These are phyloP conservation scores for Oryza rufipogon DNA, from an alignment of 176 grass and related monocot genomes.

Conservation along the genomic window DNA sequence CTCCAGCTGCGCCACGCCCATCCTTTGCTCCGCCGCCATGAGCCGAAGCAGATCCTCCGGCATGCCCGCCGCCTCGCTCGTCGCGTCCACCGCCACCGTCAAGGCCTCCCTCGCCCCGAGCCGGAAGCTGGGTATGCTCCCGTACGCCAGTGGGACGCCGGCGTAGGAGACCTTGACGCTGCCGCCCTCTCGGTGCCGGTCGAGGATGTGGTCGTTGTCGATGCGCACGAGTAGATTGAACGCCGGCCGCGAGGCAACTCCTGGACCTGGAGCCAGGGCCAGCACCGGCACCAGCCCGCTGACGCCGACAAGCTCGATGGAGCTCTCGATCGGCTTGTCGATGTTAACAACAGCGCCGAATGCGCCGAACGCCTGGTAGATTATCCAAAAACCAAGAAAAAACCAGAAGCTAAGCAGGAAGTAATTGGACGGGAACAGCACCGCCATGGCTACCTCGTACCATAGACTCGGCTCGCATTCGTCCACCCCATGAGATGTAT, in stretches of 20 bases:
- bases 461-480: not conserved
- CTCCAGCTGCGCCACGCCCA: not conserved
- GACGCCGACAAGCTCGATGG: conserved; percentile 34
- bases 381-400: not conserved
- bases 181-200: conserved; percentile 1
- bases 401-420: not conserved
- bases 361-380: not conserved
- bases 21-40: conserved; percentile 26
- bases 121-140: conserved; percentile 10
- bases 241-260: conserved; percentile 1
- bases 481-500: not conserved
- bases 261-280: not conserved
- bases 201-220: conserved; percentile 23
- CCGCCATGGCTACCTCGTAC: not conserved
- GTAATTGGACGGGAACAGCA: not conserved
- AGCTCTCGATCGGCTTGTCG: conserved; percentile 5
- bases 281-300: not conserved
- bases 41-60: conserved; percentile 14
- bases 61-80: conserved; percentile 2
- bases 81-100: conserved; percentile 16
- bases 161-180: conserved; percentile 30
- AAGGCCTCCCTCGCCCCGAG: not conserved
- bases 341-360: not conserved
- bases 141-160: conserved; percentile 33
- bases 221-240: conserved; percentile 30